These are phyloP conservation scores for Tylopilus vinaceipallidus DNA, from an alignment of 768 basidiomycete genomes.

Conservation along the genomic window DNA sequence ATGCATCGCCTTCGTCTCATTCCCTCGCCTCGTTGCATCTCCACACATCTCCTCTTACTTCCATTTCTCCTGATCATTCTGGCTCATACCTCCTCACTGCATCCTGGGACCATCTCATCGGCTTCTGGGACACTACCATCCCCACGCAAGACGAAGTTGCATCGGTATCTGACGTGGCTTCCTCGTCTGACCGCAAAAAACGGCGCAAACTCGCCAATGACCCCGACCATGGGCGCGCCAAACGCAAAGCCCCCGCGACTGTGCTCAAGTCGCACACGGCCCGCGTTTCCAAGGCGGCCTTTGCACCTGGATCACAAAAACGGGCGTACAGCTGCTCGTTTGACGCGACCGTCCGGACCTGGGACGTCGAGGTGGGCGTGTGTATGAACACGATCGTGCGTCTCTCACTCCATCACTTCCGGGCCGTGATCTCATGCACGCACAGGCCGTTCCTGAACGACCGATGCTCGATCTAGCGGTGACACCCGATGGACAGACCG, in stretches of 20 bases:
- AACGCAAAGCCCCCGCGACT: slow-evolving; percentile 63
- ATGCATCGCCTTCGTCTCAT: slow-evolving; percentile 8
- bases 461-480: slow-evolving; percentile 68
- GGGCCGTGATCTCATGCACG: neutral
- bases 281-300: slow-evolving; percentile 73
- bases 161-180: neutral
- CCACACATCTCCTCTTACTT: slow-evolving; percentile 80
- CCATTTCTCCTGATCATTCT: slow-evolving; percentile 51
- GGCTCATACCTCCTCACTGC: slow-evolving; percentile 74
- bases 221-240: slow-evolving; percentile 32
- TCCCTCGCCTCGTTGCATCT: slow-evolving; percentile 71
- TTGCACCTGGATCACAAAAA: slow-evolving; percentile 38
- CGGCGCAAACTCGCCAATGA: slow-evolving; percentile 51
- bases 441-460: slow-evolving; percentile 65
- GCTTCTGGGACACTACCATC: slow-evolving; percentile 71
- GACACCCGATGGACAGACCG: slow-evolving; percentile 40
- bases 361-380: slow-evolving; percentile 81
- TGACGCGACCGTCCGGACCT: slow-evolving; percentile 85
- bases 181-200: slow-evolving; percentile 47
- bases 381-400: slow-evolving; percentile 67
- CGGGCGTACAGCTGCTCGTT: slow-evolving; percentile 78
- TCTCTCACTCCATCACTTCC: neutral
- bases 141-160: slow-evolving; percentile 64
- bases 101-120: slow-evolving; percentile 86
- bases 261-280: slow-evolving; percentile 85